phyloP scores from a whole-genome alignment of 345 rosid genomes.

The Rubroshorea leprosula region DNA sequence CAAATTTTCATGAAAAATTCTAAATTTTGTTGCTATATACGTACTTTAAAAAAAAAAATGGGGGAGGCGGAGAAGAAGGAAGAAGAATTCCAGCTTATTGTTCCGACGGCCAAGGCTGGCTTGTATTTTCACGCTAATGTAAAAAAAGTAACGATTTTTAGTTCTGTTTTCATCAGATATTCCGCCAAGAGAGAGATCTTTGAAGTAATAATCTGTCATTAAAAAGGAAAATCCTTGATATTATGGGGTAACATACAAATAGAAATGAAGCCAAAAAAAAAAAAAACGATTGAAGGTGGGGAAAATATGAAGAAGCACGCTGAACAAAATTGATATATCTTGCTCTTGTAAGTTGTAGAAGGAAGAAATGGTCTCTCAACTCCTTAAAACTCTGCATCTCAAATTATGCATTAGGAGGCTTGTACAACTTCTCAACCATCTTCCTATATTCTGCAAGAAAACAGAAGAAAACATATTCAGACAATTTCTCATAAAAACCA shows the following conservation, averaged over 20 bases:
- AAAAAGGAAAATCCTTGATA: no score
- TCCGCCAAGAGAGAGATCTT: background rate
- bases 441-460: constrained; percentile 48
- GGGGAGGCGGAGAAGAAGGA: no score
- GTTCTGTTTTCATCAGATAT: no score
- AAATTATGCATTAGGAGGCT: constrained; percentile 39
- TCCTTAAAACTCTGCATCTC: background rate
- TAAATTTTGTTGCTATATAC: background rate
- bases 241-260: background rate
- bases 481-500: background rate
- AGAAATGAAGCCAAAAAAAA: background rate
- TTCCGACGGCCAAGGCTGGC: no score
- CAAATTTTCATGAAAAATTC: no score
- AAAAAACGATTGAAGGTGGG: no score
- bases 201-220: background rate
- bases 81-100: no score
- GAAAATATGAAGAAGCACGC: no score
- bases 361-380: background rate
- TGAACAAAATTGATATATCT: background rate
- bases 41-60: no score
- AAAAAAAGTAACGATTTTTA: no score
- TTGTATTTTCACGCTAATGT: no score
- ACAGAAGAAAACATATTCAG: constrained; percentile 2
- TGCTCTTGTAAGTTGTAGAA: background rate
- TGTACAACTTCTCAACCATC: constrained; percentile 56